Evolutionary conservation across 257 asterid genomes (phyloP).

Genomic region (Sherardia arvensis): DNA sequence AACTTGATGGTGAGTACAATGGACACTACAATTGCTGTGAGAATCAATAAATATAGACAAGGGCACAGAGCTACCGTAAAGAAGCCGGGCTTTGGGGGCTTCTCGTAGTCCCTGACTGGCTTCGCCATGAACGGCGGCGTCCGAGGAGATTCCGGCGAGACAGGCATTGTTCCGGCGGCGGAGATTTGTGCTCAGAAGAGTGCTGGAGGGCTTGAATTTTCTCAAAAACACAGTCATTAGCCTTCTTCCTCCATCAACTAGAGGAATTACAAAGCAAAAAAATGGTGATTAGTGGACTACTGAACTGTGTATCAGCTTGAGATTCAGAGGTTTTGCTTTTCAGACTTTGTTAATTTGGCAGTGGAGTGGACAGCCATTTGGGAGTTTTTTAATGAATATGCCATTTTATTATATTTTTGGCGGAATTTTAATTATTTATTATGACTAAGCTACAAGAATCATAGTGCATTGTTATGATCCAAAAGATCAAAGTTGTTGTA

Average conservation of each 20-base stretch:
- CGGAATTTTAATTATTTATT: too few species aligned
- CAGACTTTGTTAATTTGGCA: background rate
- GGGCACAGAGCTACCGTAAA: slow-evolving; percentile 76
- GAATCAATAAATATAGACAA: slow-evolving; percentile 52
- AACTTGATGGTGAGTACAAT: slow-evolving; percentile 50
- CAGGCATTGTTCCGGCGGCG: slow-evolving; percentile 36
- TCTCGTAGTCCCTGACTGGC: slow-evolving; percentile 19
- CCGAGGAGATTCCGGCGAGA: slow-evolving; percentile 25
- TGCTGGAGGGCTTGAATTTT: slow-evolving; percentile 1
- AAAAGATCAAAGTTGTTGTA: too few species aligned
- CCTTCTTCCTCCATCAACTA: slow-evolving; percentile 8
- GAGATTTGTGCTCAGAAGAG: slow-evolving; percentile 1
- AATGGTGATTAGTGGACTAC: background rate
- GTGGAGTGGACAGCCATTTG: background rate
- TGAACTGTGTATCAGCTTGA: background rate
- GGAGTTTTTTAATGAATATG: too few species aligned
- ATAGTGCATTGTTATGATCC: too few species aligned
- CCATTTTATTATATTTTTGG: too few species aligned
- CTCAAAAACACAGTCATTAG: slow-evolving; percentile 7
- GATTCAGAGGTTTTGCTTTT: background rate
- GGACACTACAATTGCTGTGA: slow-evolving; percentile 35
- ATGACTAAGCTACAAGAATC: too few species aligned
- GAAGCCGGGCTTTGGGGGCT: slow-evolving; percentile 31
- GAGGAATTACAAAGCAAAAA: background rate
- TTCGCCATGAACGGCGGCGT: slow-evolving; percentile 18